phyloP scores from a whole-genome alignment of 2,329 filamentous ascomycete genomes.

The Fusarium lateritium region DNA sequence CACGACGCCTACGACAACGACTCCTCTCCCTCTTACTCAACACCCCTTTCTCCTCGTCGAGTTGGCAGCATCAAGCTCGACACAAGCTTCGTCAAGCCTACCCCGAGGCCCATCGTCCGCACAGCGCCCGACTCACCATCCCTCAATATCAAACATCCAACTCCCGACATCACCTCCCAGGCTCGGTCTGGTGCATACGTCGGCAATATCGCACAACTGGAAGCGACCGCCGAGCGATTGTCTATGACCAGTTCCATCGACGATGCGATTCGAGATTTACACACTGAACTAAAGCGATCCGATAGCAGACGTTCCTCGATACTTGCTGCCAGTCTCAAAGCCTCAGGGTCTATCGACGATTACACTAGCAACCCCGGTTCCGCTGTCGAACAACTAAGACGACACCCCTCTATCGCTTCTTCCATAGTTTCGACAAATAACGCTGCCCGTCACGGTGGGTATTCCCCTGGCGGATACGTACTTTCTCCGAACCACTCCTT shows the following conservation, averaged over 20 bases:
- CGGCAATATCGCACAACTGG: constrained; percentile 80
- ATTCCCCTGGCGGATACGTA: constrained; percentile 77
- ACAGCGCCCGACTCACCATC: constrained; percentile 62
- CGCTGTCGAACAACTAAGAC: constrained; percentile 52
- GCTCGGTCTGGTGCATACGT: constrained; percentile 73
- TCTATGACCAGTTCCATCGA: constrained; percentile 83
- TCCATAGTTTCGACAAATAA: constrained; percentile 81
- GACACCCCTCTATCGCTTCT: constrained; percentile 64
- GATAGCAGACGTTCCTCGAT: constrained; percentile 78
- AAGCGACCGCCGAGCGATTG: constrained; percentile 81
- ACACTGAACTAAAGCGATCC: constrained; percentile 78
- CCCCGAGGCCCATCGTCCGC: constrained; percentile 63
- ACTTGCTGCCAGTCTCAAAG: constrained; percentile 62
- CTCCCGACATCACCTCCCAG: constrained; percentile 69
- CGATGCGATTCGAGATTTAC: constrained; percentile 81
- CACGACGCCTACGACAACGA: constrained; percentile 36
- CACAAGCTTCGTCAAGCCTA: constrained; percentile 58
- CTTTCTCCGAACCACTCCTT: constrained; percentile 77
- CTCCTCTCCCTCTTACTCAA: constrained; percentile 28
- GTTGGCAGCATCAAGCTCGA: constrained; percentile 61
- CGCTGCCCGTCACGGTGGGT: constrained; percentile 77
- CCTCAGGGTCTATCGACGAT: constrained; percentile 55
- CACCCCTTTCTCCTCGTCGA: constrained; percentile 51
- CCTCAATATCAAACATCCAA: constrained; percentile 68
- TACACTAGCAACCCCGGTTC: constrained; percentile 43